Conservation (phyloP, 805 yeast species). For the Pichia scutulata region DNA sequence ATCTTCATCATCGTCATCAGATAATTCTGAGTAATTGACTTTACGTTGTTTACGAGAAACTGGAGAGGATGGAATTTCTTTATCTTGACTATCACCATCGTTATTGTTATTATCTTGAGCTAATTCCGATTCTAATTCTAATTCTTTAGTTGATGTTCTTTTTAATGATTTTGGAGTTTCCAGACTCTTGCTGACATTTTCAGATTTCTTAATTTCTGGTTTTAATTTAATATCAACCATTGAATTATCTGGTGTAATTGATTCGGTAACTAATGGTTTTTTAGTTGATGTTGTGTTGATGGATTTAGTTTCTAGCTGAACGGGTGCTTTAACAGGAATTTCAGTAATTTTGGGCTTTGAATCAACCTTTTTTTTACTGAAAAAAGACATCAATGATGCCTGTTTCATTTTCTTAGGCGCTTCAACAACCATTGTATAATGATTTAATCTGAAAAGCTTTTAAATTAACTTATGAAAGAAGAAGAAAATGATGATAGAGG, state of each 20-base stretch:
- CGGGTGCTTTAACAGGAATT: neutral
- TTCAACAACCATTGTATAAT: neutral
- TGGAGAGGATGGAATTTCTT: constrained; percentile 18
- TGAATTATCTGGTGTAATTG: constrained; percentile 23
- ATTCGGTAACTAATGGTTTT: constrained; percentile 1
- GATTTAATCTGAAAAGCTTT: neutral
- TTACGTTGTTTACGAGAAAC: constrained; percentile 9
- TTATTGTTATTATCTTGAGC: neutral
- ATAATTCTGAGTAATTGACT: constrained; percentile 17
- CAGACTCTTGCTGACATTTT: neutral
- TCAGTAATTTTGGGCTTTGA: neutral
- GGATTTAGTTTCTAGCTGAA: neutral
- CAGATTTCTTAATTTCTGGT: neutral
- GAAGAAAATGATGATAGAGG: neutral
- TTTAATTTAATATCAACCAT: constrained; percentile 10
- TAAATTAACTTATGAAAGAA: neutral
- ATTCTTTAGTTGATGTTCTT: neutral
- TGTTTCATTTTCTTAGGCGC: constrained; percentile 19
- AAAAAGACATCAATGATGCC: constrained; percentile 27
- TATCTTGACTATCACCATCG: neutral
- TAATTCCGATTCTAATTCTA: neutral
- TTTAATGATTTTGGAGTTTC: constrained; percentile 12
- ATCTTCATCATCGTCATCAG: constrained; percentile 16
- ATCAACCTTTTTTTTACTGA: constrained; percentile 11
- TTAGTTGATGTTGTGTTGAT: neutral